Base-by-base conservation (phyloP, 768 basidiomycete genomes). In the Leccinum subtestaceum region DNA sequence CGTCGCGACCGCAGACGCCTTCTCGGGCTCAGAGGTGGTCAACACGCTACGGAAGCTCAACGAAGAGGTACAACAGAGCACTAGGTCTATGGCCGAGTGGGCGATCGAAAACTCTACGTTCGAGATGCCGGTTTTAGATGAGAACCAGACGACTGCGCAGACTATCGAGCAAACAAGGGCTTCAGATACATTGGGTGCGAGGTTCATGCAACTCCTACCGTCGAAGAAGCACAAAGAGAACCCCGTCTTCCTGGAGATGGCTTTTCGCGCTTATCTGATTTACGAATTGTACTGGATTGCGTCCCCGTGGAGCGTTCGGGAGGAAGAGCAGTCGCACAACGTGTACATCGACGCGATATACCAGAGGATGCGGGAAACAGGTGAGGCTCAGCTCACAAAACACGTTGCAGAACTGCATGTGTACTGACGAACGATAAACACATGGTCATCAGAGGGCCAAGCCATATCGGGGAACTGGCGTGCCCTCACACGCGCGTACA, bases 21-120 rank as follows among this genome's bases (percentile, higher is more conserved):
- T 75, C 45, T 78, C 83, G 0, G 75, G 75, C 11, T 75, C 76
- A 9, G 82, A 85, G 32, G 75, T 84, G 6, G 67, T 77, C 31
- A 63, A 66, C 6, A 72, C 76, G 59, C 65, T 84, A 4, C 73
- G 76, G 46, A 70, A 69, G 17, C 65, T 84, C 43, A 80, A 83
- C 59, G 66, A 76, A 15, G 76, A 77, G 58, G 78, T 82, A 19
- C 76, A 73, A 48, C 80, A 83, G 59, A 73, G 70, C 12, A 75
- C 79, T 9, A 76, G 78, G 0, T 72, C 69, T 38, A 74, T 84
- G 52, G 75, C 80, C 6, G 80, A 82, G 56, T 63, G 76, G 54
- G 72, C 78, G 13, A 70, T 78, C 5, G 80, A 80, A 55, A 54
- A 72, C 3, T 75, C 78, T 64, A 61, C 55, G 7, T 65, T 74